These are phyloP conservation scores for Debaryomyces coudertii DNA, from an alignment of 1,139 yeast species.

Conservation along the genomic window DNA sequence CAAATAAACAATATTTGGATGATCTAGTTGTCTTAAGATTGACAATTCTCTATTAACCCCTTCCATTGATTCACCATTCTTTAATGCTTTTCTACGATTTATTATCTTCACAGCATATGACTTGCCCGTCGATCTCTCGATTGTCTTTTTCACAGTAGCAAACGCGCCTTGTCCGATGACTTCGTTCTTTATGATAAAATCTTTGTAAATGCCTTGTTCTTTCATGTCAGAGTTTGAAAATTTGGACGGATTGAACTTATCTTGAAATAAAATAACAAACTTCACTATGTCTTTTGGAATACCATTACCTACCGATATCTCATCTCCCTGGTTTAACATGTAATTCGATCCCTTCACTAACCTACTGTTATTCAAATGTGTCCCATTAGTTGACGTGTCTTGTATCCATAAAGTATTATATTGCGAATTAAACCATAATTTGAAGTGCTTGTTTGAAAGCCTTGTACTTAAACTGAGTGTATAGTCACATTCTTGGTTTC, in stretches of 20 bases:
- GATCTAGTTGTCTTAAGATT: conserved; percentile 74
- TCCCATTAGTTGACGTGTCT: conserved; percentile 86
- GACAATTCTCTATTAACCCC: conserved; percentile 87
- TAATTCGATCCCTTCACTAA: conserved; percentile 81
- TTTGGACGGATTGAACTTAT: conserved; percentile 41
- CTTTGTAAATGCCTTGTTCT: conserved; percentile 63
- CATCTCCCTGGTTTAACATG: conserved; percentile 88
- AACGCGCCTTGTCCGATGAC: conserved; percentile 96
- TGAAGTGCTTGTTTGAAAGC: conserved; percentile 77
- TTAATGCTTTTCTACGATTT: conserved; percentile 74
- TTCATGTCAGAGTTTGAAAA: conserved; percentile 24
- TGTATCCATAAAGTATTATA: conserved; percentile 64
- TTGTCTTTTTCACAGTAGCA: conserved; percentile 91
- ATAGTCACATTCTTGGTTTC: conserved; percentile 69
- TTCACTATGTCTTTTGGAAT: conserved; percentile 74
- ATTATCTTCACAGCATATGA: conserved; percentile 90
- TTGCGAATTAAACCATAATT: conserved; percentile 59
- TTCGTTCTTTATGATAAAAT: conserved; percentile 78
- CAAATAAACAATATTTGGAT: conserved; percentile 80
- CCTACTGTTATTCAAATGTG: conserved; percentile 74
- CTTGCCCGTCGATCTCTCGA: conserved; percentile 81
- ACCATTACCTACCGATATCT: conserved; percentile 87
- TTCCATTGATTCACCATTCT: conserved; percentile 58
- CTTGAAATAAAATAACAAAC: conserved; percentile 68
- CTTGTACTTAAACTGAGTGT: conserved; percentile 65